phyloP scores from a whole-genome alignment of 2,329 filamentous ascomycete species.

The Diaporthe sp. region DNA sequence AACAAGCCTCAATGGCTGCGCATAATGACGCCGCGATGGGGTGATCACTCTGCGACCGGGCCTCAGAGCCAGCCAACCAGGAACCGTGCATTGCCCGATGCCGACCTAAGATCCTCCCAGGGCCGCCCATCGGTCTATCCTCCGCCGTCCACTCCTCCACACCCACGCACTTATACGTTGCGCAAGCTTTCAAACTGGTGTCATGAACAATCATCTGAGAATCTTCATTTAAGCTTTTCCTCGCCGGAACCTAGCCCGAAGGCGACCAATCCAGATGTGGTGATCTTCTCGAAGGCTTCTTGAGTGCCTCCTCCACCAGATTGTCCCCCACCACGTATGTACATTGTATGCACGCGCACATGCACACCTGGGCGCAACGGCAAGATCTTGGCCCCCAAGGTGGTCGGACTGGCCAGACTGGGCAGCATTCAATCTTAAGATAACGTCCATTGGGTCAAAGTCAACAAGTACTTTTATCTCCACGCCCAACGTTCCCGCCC shows the following conservation, averaged over 20 bases:
- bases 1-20: slow-evolving; percentile 17
- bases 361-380: background rate
- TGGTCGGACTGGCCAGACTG: background rate
- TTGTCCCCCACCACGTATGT: background rate
- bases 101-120: slow-evolving; percentile 3
- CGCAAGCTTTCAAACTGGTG: slow-evolving; percentile 24
- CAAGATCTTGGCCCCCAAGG: slow-evolving; percentile 3
- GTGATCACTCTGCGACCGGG: slow-evolving; percentile 20
- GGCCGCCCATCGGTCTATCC: background rate
- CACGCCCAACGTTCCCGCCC: background rate
- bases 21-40: slow-evolving; percentile 22
- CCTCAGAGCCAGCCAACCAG: slow-evolving; percentile 5
- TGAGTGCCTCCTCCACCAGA: background rate
- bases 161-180: slow-evolving; percentile 1
- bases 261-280: background rate
- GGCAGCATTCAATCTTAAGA: background rate
- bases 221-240: slow-evolving; percentile 5
- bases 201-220: slow-evolving; percentile 22
- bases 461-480: background rate
- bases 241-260: slow-evolving; percentile 9
- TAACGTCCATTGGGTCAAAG: background rate
- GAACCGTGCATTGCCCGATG: slow-evolving; percentile 10
- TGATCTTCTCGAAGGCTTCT: slow-evolving; percentile 13
- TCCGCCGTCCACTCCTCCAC: background rate
- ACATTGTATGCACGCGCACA: background rate